Conservation (phyloP, 1,284 basidiomycete genomes). For the Rhizoctonia solani region DNA sequence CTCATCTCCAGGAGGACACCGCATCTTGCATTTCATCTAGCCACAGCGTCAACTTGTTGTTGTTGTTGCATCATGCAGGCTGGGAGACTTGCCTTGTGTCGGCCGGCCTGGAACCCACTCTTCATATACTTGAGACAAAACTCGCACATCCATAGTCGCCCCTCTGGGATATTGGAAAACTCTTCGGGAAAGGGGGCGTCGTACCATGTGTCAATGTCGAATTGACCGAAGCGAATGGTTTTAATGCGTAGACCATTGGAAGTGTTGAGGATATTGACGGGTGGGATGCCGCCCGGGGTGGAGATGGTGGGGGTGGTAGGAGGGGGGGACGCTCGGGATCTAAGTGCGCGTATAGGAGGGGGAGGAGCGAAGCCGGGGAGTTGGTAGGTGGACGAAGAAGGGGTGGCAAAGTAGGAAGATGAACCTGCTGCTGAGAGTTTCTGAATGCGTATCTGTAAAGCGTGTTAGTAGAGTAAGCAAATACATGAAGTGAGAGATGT, state of each 20-base stretch:
- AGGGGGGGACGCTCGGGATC: constrained; percentile 43
- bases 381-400: constrained; percentile 30
- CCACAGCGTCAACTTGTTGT: neutral
- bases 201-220: constrained; percentile 98
- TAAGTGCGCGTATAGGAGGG: constrained; percentile 41
- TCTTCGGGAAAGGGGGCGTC: constrained; percentile 99
- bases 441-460: constrained; percentile 6
- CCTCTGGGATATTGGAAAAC: constrained; percentile 91
- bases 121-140: constrained; percentile 99
- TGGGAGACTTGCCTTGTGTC: constrained; percentile 74
- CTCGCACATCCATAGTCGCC: constrained; percentile 95
- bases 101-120: constrained; percentile 82
- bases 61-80: too few species aligned
- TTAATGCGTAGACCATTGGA: constrained; percentile 68
- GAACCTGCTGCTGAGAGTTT: neutral
- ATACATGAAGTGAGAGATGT: constrained; percentile 37
- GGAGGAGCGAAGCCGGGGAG: constrained; percentile 42
- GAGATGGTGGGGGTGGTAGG: constrained; percentile 30
- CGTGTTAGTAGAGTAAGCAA: neutral
- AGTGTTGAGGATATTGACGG: too few species aligned
- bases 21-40: constrained; percentile 91
- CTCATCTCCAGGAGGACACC: constrained; percentile 97
- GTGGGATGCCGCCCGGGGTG: constrained; percentile 41
- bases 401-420: neutral
- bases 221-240: constrained; percentile 90